Conservation (phyloP, 208 protist species). For the Trypanosoma caninum region DNA sequence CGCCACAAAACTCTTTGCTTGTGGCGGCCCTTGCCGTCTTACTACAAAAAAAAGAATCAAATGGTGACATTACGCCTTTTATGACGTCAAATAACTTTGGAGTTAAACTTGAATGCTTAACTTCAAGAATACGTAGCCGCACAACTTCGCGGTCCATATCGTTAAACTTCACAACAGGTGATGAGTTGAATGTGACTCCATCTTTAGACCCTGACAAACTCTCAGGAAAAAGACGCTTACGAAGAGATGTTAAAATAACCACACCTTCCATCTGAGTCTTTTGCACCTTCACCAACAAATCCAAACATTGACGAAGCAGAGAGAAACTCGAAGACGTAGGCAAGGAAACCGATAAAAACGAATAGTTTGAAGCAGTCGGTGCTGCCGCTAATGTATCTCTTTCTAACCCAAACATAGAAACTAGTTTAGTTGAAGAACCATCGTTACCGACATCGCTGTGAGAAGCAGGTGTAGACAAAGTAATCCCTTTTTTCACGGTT, state of each 20-base stretch:
- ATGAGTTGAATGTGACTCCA: not conserved
- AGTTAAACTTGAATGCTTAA: constrained; percentile 13
- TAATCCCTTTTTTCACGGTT: not conserved
- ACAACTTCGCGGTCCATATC: constrained; percentile 16
- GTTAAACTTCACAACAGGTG: constrained; percentile 6
- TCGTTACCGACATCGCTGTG: no score
- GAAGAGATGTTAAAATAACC: not conserved
- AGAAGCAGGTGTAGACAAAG: no score
- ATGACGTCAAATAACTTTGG: constrained; percentile 13
- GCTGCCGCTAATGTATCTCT: no score
- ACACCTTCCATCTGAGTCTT: constrained; percentile 16
- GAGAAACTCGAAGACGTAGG: not conserved
- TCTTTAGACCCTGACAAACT: not conserved
- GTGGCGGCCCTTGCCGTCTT: not conserved
- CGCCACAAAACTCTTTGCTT: not conserved
- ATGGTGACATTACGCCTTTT: constrained; percentile 2
- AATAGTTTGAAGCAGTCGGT: no score
- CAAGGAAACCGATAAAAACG: not conserved
- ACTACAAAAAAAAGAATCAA: constrained; percentile 8
- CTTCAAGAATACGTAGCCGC: constrained; percentile 20
- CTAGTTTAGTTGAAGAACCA: no score
- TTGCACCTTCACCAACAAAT: constrained; percentile 18
- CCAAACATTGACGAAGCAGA: constrained; percentile 7
- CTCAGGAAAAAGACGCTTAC: constrained; percentile 8
- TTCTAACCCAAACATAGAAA: no score